Evolutionary conservation across 2,329 filamentous ascomycete species (phyloP), one percentile per base, ranked within the genome.

Genomic region (Talaromyces sp.): DNA sequence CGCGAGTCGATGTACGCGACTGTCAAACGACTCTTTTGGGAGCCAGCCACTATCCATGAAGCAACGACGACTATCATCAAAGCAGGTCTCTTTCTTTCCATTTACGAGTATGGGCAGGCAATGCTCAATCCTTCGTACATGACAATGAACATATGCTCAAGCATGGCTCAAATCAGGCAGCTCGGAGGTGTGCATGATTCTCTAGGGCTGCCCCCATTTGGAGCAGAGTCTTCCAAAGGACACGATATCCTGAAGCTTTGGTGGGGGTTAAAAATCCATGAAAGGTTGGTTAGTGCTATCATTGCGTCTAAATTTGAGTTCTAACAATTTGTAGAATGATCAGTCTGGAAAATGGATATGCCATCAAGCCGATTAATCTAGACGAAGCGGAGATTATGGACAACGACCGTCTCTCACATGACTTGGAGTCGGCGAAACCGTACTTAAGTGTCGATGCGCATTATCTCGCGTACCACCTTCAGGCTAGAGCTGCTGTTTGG

Each of bases 401-500:
- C 41, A 64, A 60, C n/a, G 45, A 45, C 8, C 58, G 19, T 4
- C 63, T 64, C 7, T 27, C n/a, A 56, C 8, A 16, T 37, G 47
- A 64, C 27, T 24, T 64, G 3, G 22, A 54, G n/a, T 60, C 35
- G 10, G 14, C 33, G 4, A 56, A 45, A 22, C 10, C 45, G 13
- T 41, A 64, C 39, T 24, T 64, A 19, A 54, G 7, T n/a, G 4
- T 27, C 7, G 63, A 64, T 39, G 7, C n/a, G 1, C 63, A 64
- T 27, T 64, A 64, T 10, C 31, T 54, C 7, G 35, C 47, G 3
- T 64, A 60, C 24, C 58, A 64, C 39, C 63, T 64, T 7, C 63
- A 64, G 22, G 63, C 63, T 45, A 64, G 63, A 60, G 56, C 63
- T 60, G 63, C 63, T 27, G 19, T 64, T 11, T 64, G 63, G 63